Conservation (phyloP, 805 yeast species). For the Saturnispora kantuleensis region DNA sequence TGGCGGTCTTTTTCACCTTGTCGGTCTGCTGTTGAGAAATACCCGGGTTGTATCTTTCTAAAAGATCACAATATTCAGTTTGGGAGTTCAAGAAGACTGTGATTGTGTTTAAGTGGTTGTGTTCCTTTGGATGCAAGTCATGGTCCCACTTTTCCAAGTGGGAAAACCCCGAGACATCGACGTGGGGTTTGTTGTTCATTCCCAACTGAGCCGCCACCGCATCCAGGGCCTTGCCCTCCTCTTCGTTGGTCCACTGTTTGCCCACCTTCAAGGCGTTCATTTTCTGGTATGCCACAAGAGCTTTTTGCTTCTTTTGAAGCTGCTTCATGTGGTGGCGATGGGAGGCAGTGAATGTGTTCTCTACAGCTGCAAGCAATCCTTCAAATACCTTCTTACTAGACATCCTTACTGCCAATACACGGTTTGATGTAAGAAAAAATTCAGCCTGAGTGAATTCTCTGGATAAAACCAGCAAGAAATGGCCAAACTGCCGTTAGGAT, state of each 20-base stretch:
- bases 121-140: conserved; percentile 15
- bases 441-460: neutral
- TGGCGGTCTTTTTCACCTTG: conserved; percentile 69
- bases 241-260: conserved; percentile 23
- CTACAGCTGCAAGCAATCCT: conserved; percentile 27
- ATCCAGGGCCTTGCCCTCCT: conserved; percentile 27
- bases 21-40: conserved; percentile 68
- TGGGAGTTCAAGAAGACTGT: conserved; percentile 59
- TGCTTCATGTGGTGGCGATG: conserved; percentile 31
- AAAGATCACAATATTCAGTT: conserved; percentile 62
- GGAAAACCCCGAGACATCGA: conserved; percentile 20
- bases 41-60: conserved; percentile 85
- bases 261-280: conserved; percentile 34
- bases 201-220: conserved; percentile 24
- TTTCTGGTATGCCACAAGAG: conserved; percentile 39
- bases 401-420: neutral
- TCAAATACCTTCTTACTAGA: conserved; percentile 8
- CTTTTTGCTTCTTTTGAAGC: conserved; percentile 34
- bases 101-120: conserved; percentile 46
- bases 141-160: conserved; percentile 20
- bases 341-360: conserved; percentile 28
- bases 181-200: conserved; percentile 20
- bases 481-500: neutral
- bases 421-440: neutral
- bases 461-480: neutral